Evolutionary conservation across 768 basidiomycete species (phyloP).

Genomic region (Royoungia palumana): DNA sequence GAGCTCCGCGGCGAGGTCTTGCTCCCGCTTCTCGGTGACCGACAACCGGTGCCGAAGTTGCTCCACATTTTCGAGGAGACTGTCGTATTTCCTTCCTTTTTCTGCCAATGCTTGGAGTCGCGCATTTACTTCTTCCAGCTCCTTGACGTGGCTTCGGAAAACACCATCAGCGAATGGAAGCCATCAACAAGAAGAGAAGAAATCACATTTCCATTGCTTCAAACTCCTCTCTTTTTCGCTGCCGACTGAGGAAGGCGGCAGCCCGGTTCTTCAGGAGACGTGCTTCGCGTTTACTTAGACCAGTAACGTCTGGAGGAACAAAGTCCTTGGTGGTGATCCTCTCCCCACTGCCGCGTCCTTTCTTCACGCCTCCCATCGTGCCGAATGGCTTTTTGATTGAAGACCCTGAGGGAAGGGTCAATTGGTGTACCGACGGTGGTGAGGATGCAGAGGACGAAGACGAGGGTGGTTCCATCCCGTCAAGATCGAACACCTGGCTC

Average conservation of each 20-base stretch:
- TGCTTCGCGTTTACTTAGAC: slow-evolving; percentile 86
- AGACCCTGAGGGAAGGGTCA: slow-evolving; percentile 32
- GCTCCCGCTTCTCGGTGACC: slow-evolving; percentile 64
- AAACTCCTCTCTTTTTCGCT: slow-evolving; percentile 90
- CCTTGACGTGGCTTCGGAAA: slow-evolving; percentile 66
- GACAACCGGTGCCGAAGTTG: slow-evolving; percentile 62
- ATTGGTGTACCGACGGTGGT: slow-evolving; percentile 29
- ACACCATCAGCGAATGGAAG: slow-evolving; percentile 18
- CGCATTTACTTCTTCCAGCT: slow-evolving; percentile 82
- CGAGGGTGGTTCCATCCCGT: slow-evolving; percentile 30
- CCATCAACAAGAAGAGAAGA: slow-evolving; percentile 4
- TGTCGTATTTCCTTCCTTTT: slow-evolving; percentile 36
- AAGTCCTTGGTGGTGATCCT: slow-evolving; percentile 74
- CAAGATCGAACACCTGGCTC: slow-evolving; percentile 66
- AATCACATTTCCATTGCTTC: slow-evolving; percentile 88
- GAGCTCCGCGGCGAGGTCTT: slow-evolving; percentile 60
- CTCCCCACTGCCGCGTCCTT: slow-evolving; percentile 45
- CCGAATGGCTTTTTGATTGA: slow-evolving; percentile 42
- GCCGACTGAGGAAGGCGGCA: slow-evolving; percentile 86
- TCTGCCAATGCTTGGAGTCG: slow-evolving; percentile 62
- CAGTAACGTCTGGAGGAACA: slow-evolving; percentile 82
- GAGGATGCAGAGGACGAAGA: slow-evolving; percentile 34
- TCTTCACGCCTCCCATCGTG: slow-evolving; percentile 43
- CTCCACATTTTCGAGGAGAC: slow-evolving; percentile 59
- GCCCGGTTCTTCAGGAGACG: slow-evolving; percentile 90